These are phyloP conservation scores for Cystobasidium sp. DNA, from an alignment of 1,284 basidiomycete genomes.

Conservation along the genomic window DNA sequence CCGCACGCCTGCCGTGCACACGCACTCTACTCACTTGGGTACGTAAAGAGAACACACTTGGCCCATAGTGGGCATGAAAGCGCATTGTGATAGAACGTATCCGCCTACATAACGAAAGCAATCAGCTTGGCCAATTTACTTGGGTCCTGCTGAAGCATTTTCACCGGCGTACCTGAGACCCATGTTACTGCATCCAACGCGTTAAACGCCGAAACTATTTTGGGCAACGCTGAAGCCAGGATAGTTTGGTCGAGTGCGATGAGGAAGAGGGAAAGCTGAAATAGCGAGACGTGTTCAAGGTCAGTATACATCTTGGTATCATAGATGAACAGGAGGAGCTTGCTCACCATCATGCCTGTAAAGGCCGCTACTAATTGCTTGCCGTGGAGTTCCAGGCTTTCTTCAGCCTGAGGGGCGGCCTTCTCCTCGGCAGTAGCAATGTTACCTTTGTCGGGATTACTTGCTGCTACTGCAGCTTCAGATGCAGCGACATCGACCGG, in stretches of 20 bases:
- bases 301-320: background rate
- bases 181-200: conserved; percentile 60
- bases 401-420: background rate
- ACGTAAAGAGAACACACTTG: conserved; percentile 24
- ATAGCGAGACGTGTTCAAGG: background rate
- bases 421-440: background rate
- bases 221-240: conserved; percentile 58
- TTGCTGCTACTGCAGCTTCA: background rate
- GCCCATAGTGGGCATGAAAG: conserved; percentile 44
- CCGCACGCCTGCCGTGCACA: background rate
- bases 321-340: conserved; percentile 7
- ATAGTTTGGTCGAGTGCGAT: conserved; percentile 58
- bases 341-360: conserved; percentile 46
- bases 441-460: background rate
- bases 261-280: conserved; percentile 32
- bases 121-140: background rate
- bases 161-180: conserved; percentile 50
- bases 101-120: conserved; percentile 18
- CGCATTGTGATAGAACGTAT: conserved; percentile 46
- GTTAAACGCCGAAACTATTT: conserved; percentile 60
- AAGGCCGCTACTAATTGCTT: conserved; percentile 48
- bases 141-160: background rate
- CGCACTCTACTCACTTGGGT: conserved; percentile 9
- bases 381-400: conserved; percentile 11
- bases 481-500: background rate